These are phyloP conservation scores for Nepenthes gracilis DNA, from an alignment of 148 eudicot genomes.

Conservation along the genomic window DNA sequence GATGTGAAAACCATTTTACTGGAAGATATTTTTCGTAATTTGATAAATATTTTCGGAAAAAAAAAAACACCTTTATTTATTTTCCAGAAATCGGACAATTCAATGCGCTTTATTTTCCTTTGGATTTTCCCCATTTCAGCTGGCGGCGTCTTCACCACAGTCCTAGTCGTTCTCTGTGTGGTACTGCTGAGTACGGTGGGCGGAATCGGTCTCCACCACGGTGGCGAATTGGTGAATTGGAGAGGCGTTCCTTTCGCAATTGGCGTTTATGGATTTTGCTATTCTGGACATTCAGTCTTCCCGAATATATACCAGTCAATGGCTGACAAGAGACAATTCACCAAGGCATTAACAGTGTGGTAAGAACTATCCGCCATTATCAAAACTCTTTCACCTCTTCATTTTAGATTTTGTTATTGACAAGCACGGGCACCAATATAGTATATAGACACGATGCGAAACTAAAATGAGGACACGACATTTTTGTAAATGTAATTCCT, in stretches of 20 bases:
- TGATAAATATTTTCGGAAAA: too few species aligned
- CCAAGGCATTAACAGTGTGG: conserved; percentile 47
- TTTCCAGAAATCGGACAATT: too few species aligned
- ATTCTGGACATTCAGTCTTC: conserved; percentile 78
- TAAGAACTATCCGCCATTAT: conserved; percentile 7
- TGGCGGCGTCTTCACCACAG: conserved; percentile 67
- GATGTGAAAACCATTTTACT: too few species aligned
- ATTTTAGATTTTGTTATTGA: too few species aligned
- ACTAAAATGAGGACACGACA: neutral
- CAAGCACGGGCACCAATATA: too few species aligned
- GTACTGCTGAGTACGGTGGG: conserved; percentile 46
- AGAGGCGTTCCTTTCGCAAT: conserved; percentile 69
- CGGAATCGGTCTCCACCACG: conserved; percentile 50
- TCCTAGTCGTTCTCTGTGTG: conserved; percentile 55
- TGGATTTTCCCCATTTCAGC: conserved; percentile 38
- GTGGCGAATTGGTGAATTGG: conserved; percentile 51
- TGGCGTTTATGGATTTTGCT: conserved; percentile 86
- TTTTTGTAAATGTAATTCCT: neutral
- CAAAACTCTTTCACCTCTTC: neutral
- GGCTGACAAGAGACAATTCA: conserved; percentile 82
- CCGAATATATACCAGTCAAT: conserved; percentile 94
- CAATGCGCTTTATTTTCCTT: neutral
- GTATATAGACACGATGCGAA: too few species aligned
- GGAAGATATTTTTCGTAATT: too few species aligned
- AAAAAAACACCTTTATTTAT: too few species aligned